Evolutionary conservation across 306 rosid species (phyloP), one percentile per base, ranked within the genome.

Genomic region (Gynostemma pentaphyllum): DNA sequence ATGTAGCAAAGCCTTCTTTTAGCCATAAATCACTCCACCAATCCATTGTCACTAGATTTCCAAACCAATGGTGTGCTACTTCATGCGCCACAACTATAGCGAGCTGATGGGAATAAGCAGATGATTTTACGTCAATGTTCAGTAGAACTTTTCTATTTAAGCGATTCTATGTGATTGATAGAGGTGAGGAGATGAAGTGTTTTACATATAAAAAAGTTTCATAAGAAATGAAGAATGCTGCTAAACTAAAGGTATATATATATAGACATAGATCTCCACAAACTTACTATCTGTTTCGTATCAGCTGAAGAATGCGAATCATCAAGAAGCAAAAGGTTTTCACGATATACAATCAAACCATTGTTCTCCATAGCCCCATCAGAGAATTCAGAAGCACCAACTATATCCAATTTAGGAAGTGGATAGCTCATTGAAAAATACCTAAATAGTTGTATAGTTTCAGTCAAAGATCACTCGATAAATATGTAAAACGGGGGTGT

Each of bases 1-100:
- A 85, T 28, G 86, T 82, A 2, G 86, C 88, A 71, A 85, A 85
- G 32, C 86, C 92, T 70, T 85, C 86, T 45, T 82, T 82, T 21
- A 82, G 86, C 86, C 88, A 85, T 71, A 85, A 74, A 78, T 82
- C 78, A 60, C 74, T 75, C 88, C 88, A 85, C 94, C 88, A 82
- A 57, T 80, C 94, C 88, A 82, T 82, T 9, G 94, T 82, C 42
- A 86, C 86, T 57, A 85, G 74, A 72, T 86, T 86, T 40, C 94
- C 94, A 75, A 86, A 82, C 89, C 94, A 85, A n/a, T 85, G 83
- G 57, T 82, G 88, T 40, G 86, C 83, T 28, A 80, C 81, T 80
- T 82, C 94, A 41, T 82, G 88, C 22, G 94, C 78, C 73, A 75
- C 75, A 45, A 24, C 77, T 47, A 72, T 74, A 55, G 81, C 67